Percentiles rank a stretch among this genome's conserved stretches.
Conservation (phyloP, 345 rosid species). For the Citrus inodora region DNA sequence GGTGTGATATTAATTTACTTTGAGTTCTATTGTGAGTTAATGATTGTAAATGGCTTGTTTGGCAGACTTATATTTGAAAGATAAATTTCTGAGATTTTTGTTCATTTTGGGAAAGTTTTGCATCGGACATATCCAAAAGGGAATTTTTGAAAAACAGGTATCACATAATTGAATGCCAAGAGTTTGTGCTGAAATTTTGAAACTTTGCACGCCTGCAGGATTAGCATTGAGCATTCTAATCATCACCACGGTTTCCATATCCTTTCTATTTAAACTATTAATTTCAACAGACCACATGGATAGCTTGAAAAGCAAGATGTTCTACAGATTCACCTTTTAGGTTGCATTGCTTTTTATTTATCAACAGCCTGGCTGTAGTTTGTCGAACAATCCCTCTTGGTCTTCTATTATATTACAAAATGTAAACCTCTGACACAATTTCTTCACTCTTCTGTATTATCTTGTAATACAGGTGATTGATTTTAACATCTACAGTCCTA, state of each 20-base stretch:
- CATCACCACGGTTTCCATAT: not conserved
- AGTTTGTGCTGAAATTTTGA: not conserved
- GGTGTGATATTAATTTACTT: constrained; percentile 31
- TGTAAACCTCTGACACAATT: not conserved
- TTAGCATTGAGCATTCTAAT: not conserved
- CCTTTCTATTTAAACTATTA: not conserved
- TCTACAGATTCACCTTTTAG: not conserved
- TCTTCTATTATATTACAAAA: not conserved
- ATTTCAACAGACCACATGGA: not conserved
- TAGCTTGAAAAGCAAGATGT: not conserved
- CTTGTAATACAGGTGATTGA: constrained; percentile 36
- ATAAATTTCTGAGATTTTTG: not conserved
- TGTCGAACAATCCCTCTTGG: not conserved
- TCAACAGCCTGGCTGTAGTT: not conserved
- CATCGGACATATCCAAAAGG: too few relatives aligned
- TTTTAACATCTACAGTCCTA: constrained; percentile 71
- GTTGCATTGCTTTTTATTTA: not conserved
- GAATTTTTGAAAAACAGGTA: too few relatives aligned
- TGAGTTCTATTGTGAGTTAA: not conserved
- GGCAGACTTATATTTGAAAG: not conserved
- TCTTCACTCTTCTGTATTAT: not conserved
- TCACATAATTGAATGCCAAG: not conserved
- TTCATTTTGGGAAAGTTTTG: not conserved
- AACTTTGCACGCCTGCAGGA: not conserved
- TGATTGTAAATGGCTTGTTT: not conserved